Conservation (phyloP, 208 protist species). For the Porcisia deanei region DNA sequence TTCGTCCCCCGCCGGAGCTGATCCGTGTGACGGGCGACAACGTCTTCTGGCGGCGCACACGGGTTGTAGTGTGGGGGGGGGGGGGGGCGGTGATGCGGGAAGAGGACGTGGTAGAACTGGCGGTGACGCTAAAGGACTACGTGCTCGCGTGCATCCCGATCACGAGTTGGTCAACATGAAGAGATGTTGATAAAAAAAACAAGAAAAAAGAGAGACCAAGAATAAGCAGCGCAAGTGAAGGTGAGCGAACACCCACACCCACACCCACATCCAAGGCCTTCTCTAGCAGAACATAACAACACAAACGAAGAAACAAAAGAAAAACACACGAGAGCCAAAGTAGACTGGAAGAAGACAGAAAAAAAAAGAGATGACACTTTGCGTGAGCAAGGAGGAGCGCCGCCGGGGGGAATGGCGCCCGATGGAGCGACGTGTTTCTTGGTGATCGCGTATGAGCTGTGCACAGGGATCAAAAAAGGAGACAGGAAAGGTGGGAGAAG, state of each 20-base stretch:
- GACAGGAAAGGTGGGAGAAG: background rate
- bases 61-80: constrained; percentile 28
- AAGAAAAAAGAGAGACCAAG: background rate
- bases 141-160: background rate
- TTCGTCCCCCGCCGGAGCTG: constrained; percentile 25
- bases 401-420: too few relatives aligned
- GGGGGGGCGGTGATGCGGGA: background rate
- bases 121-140: background rate
- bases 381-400: too few relatives aligned
- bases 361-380: too few relatives aligned
- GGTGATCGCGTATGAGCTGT: background rate
- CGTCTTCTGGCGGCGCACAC: constrained; percentile 34
- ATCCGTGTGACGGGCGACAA: constrained; percentile 30
- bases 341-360: too few relatives aligned
- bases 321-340: background rate
- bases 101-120: background rate
- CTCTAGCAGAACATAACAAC: too few relatives aligned
- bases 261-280: background rate
- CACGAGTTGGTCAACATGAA: background rate
- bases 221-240: background rate
- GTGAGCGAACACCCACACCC: background rate
- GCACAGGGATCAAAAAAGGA: background rate
- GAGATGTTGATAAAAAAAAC: background rate
- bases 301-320: too few relatives aligned
- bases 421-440: too few relatives aligned